Conservation (phyloP, 257 asterid genomes). For the Nicotiana knightiana region DNA sequence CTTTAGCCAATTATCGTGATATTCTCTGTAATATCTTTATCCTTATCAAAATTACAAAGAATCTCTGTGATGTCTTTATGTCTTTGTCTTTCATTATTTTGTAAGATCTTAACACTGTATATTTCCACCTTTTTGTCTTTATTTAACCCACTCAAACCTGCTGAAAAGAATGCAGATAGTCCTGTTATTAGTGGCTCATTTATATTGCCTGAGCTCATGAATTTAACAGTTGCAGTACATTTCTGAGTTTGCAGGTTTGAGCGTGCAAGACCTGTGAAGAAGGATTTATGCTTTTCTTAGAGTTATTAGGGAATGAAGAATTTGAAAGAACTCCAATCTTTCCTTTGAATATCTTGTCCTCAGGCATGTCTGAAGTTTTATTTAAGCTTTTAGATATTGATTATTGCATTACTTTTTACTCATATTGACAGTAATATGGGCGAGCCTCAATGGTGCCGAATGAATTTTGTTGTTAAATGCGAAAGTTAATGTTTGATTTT, state of each 20-base stretch:
- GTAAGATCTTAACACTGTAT: neutral
- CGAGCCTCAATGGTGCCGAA: neutral
- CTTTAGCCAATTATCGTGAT: neutral
- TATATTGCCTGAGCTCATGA: neutral
- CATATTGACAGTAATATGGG: neutral
- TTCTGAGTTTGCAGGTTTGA: constrained; percentile 19
- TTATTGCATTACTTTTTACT: neutral
- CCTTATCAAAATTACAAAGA: no score
- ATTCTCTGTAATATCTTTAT: neutral
- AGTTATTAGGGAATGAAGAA: neutral
- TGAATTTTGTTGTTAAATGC: neutral
- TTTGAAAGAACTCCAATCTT: neutral
- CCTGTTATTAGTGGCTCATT: neutral
- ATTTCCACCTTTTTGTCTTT: neutral
- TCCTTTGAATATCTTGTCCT: neutral
- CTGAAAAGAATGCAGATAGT: neutral
- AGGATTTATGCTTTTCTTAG: neutral
- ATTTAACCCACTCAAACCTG: neutral
- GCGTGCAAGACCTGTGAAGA: constrained; percentile 27
- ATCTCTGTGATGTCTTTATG: neutral
- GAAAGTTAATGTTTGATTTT: neutral
- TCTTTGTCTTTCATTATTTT: neutral
- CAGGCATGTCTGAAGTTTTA: neutral
- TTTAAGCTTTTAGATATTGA: neutral
- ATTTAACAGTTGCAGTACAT: neutral